Evolutionary conservation across 805 yeast species (phyloP).

Genomic region (Cyberlindnera japonica): DNA sequence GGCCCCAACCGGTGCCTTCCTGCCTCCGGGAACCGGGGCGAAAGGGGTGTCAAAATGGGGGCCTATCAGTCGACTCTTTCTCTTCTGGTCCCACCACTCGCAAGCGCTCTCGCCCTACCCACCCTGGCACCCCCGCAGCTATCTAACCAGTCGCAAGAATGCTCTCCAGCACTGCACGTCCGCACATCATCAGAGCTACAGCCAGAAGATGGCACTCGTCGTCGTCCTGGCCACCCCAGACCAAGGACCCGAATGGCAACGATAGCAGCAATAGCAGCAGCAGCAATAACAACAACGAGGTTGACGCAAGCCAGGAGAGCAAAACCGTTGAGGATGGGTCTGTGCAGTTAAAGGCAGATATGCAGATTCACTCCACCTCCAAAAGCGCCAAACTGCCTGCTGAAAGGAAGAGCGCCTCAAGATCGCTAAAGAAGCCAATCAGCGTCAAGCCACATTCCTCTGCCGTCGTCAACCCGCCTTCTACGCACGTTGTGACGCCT

Average conservation of each 20-base stretch:
- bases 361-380: too few species aligned
- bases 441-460: conserved; percentile 8
- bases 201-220: conserved; percentile 21
- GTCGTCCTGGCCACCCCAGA: conserved; percentile 18
- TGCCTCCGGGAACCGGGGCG: too few species aligned
- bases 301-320: conserved; percentile 3
- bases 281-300: conserved; percentile 8
- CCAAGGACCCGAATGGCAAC: conserved; percentile 8
- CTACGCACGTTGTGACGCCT: conserved; percentile 3
- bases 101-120: background rate
- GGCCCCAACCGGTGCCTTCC: too few species aligned
- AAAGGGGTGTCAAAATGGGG: conserved; percentile 10
- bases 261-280: conserved; percentile 7
- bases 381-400: too few species aligned
- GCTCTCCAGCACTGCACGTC: conserved; percentile 1
- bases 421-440: conserved; percentile 13
- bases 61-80: conserved; percentile 5
- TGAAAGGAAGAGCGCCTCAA: background rate
- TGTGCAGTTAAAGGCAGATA: conserved; percentile 1
- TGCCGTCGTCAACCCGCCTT: conserved; percentile 3
- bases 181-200: background rate
- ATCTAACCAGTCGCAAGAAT: background rate
- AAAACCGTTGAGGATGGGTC: background rate
- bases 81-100: background rate
- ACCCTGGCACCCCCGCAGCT: background rate